These are phyloP conservation scores for Euphorbia peplus DNA, from an alignment of 345 rosid species.

Conservation along the genomic window DNA sequence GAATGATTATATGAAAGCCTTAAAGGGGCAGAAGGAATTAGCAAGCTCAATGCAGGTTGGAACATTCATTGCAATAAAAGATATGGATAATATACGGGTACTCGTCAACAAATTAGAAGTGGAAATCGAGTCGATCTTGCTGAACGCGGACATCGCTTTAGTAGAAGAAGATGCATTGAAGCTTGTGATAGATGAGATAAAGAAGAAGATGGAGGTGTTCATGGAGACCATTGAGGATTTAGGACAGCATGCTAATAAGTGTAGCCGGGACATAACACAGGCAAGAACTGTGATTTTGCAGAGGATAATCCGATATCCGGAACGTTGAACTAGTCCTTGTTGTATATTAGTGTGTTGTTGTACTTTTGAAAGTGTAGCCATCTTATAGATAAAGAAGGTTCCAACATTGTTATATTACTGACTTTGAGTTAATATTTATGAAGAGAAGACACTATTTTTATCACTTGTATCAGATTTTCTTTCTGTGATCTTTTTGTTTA, in stretches of 20 bases:
- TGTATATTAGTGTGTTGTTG: background rate
- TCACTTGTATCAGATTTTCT: background rate
- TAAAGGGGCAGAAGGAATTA: conserved; percentile 56
- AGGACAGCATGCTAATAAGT: conserved; percentile 54
- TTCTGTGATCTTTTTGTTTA: background rate
- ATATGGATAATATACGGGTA: conserved; percentile 61
- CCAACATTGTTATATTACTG: background rate
- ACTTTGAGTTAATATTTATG: background rate
- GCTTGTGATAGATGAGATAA: conserved; percentile 75
- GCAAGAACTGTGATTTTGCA: conserved; percentile 72
- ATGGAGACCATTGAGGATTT: conserved; percentile 57
- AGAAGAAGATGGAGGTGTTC: conserved; percentile 59
- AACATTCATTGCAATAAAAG: conserved; percentile 49
- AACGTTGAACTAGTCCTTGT: conserved; percentile 32
- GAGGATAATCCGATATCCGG: conserved; percentile 50
- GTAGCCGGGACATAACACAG: conserved; percentile 59
- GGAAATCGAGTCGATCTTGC: conserved; percentile 50
- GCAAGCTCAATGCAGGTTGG: conserved; percentile 43
- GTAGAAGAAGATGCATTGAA: conserved; percentile 50
- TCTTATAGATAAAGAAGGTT: background rate
- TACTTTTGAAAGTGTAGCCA: conserved; percentile 2
- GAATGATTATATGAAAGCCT: conserved; percentile 52
- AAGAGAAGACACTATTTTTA: background rate
- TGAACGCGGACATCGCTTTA: conserved; percentile 49
- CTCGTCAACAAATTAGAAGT: conserved; percentile 56